A percentile compares a stretch with the other conserved stretches of the same genome.
Conservation (phyloP, 331 rosid species). For the Dryas integrifolia region DNA sequence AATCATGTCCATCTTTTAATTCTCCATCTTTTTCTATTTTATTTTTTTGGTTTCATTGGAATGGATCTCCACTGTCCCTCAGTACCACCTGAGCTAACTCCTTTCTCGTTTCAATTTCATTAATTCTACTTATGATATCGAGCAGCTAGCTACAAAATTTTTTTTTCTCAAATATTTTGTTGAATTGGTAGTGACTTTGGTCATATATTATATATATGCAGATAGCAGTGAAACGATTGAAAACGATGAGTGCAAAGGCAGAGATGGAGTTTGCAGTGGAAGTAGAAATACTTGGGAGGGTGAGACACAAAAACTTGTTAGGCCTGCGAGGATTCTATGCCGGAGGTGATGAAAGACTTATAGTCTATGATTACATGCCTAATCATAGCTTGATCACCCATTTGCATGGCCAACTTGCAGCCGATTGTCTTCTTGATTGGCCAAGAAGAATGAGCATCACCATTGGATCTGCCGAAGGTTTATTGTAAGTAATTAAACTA, state of each 20-base stretch:
- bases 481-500: slow-evolving; percentile 45
- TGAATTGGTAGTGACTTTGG: not conserved
- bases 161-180: not conserved
- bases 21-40: no score
- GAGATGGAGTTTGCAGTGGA: slow-evolving; percentile 99
- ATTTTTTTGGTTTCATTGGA: no score
- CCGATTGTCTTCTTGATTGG: slow-evolving; percentile 63
- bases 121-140: no score
- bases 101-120: no score
- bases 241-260: slow-evolving; percentile 74
- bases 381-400: slow-evolving; percentile 80
- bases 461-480: slow-evolving; percentile 73
- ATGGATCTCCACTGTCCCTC: no score
- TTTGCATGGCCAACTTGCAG: slow-evolving; percentile 67
- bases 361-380: slow-evolving; percentile 88
- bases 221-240: slow-evolving; percentile 88
- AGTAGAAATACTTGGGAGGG: slow-evolving; percentile 89
- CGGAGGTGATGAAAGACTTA: slow-evolving; percentile 84
- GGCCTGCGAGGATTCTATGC: slow-evolving; percentile 88
- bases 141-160: not conserved
- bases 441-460: slow-evolving; percentile 53
- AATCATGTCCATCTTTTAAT: slow-evolving; percentile 18
- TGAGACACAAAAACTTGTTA: slow-evolving; percentile 73
- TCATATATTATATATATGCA: slow-evolving; percentile 16
- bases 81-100: no score